Evolutionary conservation across 257 asterid species (phyloP).

Genomic region (Haberlea rhodopensis): DNA sequence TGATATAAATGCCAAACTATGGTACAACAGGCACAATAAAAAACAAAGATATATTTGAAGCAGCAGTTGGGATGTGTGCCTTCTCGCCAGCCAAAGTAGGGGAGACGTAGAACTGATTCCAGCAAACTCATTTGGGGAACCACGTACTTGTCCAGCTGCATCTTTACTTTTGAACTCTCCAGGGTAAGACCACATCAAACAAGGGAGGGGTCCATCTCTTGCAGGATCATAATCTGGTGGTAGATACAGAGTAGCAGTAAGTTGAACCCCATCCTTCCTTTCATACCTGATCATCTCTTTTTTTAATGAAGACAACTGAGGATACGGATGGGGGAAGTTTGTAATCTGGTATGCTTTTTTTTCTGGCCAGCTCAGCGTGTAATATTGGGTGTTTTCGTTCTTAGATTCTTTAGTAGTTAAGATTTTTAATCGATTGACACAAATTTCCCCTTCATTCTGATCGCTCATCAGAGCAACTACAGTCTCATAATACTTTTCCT

Average conservation of each 20-base stretch:
- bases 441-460: constrained; percentile 67
- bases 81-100: constrained; percentile 92
- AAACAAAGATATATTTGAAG: constrained; percentile 16
- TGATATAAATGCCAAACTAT: constrained; percentile 11
- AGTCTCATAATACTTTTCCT: constrained; percentile 76
- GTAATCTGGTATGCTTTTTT: constrained; percentile 81
- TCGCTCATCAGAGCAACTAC: constrained; percentile 86
- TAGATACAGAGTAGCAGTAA: constrained; percentile 86
- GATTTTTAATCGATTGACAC: constrained; percentile 52
- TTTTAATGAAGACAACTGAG: constrained; percentile 81
- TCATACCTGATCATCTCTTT: constrained; percentile 94
- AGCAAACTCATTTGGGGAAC: constrained; percentile 96
- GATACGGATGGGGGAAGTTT: constrained; percentile 94
- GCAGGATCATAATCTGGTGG: constrained; percentile 91
- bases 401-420: constrained; percentile 91
- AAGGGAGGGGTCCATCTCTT: constrained; percentile 95
- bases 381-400: constrained; percentile 90
- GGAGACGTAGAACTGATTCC: constrained; percentile 97
- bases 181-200: constrained; percentile 99
- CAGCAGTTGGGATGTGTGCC: constrained; percentile 41
- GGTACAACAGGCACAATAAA: constrained; percentile 16
- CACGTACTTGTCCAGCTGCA: constrained; percentile 98
- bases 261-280: constrained; percentile 97
- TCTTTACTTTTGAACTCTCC: constrained; percentile 99
- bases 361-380: constrained; percentile 79